These are phyloP conservation scores for Leucocoprinus birnbaumii DNA, from an alignment of 768 basidiomycete genomes.

Conservation along the genomic window DNA sequence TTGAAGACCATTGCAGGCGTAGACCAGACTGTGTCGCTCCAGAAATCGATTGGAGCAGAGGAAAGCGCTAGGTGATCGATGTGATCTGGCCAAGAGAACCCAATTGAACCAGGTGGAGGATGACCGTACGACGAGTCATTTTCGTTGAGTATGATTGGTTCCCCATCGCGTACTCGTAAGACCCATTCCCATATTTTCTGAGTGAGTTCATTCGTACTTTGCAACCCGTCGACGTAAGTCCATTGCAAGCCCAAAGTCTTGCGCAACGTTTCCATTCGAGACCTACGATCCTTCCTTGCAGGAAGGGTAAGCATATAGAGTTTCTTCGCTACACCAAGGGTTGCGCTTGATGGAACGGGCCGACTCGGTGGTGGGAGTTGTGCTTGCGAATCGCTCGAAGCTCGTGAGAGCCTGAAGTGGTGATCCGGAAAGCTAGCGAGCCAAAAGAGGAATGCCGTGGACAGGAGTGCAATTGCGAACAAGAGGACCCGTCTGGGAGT, in stretches of 20 bases:
- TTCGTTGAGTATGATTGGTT: slow-evolving; percentile 11
- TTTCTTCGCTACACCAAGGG: slow-evolving; percentile 36
- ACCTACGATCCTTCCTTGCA: slow-evolving; percentile 49
- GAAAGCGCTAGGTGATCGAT: slow-evolving; percentile 26
- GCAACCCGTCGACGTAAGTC: slow-evolving; percentile 51
- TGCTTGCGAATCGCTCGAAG: neutral
- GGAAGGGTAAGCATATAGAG: slow-evolving; percentile 64
- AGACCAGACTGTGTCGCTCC: slow-evolving; percentile 21
- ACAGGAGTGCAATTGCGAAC: neutral
- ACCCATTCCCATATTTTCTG: slow-evolving; percentile 42
- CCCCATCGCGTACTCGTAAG: slow-evolving; percentile 22
- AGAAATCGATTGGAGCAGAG: slow-evolving; percentile 20
- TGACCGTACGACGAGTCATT: neutral
- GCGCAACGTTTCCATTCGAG: slow-evolving; percentile 55
- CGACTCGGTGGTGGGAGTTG: neutral
- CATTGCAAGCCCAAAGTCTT: slow-evolving; percentile 44
- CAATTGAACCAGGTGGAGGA: neutral
- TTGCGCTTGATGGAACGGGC: neutral
- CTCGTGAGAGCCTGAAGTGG: neutral
- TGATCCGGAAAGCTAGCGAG: neutral
- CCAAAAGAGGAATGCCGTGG: neutral
- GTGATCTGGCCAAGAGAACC: slow-evolving; percentile 35
- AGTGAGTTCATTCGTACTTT: slow-evolving; percentile 36
- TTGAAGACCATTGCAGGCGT: slow-evolving; percentile 5
- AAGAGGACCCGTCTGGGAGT: neutral